Evolutionary conservation across 768 basidiomycete genomes (phyloP).

Genomic region (Amanita molliuscula): DNA sequence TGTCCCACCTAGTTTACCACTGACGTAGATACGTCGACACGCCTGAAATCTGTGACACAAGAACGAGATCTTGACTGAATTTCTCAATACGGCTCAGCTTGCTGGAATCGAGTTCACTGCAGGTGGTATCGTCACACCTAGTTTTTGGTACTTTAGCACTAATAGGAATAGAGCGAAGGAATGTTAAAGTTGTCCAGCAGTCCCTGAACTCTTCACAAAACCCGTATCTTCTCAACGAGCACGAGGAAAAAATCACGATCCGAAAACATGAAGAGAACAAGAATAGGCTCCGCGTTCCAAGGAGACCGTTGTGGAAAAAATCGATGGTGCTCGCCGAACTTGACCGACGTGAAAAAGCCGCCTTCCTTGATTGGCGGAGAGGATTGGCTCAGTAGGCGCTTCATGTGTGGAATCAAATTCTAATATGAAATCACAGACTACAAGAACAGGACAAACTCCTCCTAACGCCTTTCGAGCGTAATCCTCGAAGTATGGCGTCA

Average conservation of each 20-base stretch:
- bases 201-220: conserved; percentile 51
- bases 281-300: conserved; percentile 72
- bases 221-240: conserved; percentile 74
- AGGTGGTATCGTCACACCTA: conserved; percentile 36
- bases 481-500: conserved; percentile 97
- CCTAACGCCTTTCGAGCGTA: conserved; percentile 95
- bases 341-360: conserved; percentile 81
- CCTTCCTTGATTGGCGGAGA: conserved; percentile 90
- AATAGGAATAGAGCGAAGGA: conserved; percentile 50
- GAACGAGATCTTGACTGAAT: conserved; percentile 94
- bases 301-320: conserved; percentile 85
- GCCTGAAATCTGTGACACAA: conserved; percentile 88
- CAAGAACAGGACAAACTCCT: conserved; percentile 82
- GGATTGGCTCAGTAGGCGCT: conserved; percentile 76
- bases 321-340: conserved; percentile 66
- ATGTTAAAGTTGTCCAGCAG: conserved; percentile 69
- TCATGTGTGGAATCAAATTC: not conserved
- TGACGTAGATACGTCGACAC: conserved; percentile 56
- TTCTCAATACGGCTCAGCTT: conserved; percentile 87
- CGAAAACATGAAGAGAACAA: conserved; percentile 68
- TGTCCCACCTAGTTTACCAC: conserved; percentile 51
- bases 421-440: conserved; percentile 36
- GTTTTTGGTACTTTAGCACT: not conserved
- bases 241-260: conserved; percentile 72
- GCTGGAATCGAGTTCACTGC: conserved; percentile 96